Base-by-base conservation (phyloP, 1,284 basidiomycete species). In the Cryptococcus deneoformans region DNA sequence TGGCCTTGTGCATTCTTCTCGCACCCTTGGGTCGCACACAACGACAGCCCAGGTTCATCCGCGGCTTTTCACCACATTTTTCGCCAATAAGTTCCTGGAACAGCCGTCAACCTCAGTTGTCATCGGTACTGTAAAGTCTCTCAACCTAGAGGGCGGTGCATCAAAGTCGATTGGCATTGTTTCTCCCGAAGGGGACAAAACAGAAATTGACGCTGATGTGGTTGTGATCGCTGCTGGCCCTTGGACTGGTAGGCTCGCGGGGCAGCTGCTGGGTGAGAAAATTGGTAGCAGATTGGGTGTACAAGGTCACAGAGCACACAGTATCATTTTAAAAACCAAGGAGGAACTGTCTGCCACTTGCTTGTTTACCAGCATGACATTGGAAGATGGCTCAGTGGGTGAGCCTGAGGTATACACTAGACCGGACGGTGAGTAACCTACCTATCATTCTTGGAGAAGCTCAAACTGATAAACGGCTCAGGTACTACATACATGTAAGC, bases 181-280 rank as follows among this genome's bases (percentile, higher is more conserved):
- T 51, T 16, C 40, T 14, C 12, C 53, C 6, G 42, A 57, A 24
- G 60, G 61, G 11, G 64, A 64, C 24, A 77, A 81, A 46, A 57
- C 63, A 24, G 74, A 77, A 45, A 57, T 82, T 51, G 71, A 71
- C 59, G 71, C 70, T 4, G 82, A 77, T 67, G 75, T 1, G 77
- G 70, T 94, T 52, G 80, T 95, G 37, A 75, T 96, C 53, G 83
- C 87, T 36, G 88, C 89, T 10, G 92, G 92, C 11, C 89, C 90
- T 1, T 97, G 93, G 93, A 90, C 91, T 0, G 83, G 90, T 0
- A 69, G 71, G 46, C 78, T 86, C 7, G 79, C 83, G 43, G 62
- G 70, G 24, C 71, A 79, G 54, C 77, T 87, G 29, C 80, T 86
- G 59, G 80, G 83, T 11, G 58, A 71, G 35, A 66, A 66, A 24